Evolutionary conservation across 2,329 filamentous ascomycete species (phyloP).

Genomic region (Pyrenophora tritici-repentis): DNA sequence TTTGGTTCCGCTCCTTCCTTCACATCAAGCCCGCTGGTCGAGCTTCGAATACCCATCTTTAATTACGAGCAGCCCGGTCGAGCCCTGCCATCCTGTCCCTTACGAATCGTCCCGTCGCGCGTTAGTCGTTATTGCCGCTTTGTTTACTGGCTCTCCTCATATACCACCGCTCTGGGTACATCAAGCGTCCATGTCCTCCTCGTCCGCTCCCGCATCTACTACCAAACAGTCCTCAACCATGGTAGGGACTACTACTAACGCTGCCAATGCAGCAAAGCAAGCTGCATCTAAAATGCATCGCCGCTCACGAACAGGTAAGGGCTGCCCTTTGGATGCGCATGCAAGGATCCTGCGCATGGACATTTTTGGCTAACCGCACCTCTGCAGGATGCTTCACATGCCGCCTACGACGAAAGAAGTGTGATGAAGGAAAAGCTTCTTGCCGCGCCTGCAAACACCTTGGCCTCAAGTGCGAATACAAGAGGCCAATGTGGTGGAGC

Average conservation of each 20-base stretch:
- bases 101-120: slow-evolving; percentile 49
- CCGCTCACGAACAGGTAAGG: slow-evolving; percentile 90
- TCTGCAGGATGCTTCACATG: slow-evolving; percentile 68
- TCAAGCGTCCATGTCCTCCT: slow-evolving; percentile 56
- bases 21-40: slow-evolving; percentile 54
- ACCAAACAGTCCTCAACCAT: slow-evolving; percentile 54
- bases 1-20: slow-evolving; percentile 51
- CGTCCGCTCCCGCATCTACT: slow-evolving; percentile 48
- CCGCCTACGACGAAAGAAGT: slow-evolving; percentile 70
- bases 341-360: slow-evolving; percentile 46
- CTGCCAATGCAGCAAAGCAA: slow-evolving; percentile 57
- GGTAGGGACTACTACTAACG: slow-evolving; percentile 54
- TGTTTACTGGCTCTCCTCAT: slow-evolving; percentile 47
- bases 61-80: slow-evolving; percentile 50
- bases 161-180: slow-evolving; percentile 49
- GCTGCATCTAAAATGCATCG: slow-evolving; percentile 86
- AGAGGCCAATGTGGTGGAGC: slow-evolving; percentile 95
- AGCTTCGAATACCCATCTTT: slow-evolving; percentile 55
- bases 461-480: slow-evolving; percentile 90
- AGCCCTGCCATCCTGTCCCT: slow-evolving; percentile 50
- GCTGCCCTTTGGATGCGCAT: slow-evolving; percentile 34
- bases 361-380: slow-evolving; percentile 43
- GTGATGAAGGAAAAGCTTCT: slow-evolving; percentile 67
- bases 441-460: slow-evolving; percentile 72
- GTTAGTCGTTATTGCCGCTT: slow-evolving; percentile 50